Evolutionary conservation across 2,329 filamentous ascomycete species (phyloP), one percentile per base, ranked within the genome.

Genomic region (Diaporthe vaccinii): DNA sequence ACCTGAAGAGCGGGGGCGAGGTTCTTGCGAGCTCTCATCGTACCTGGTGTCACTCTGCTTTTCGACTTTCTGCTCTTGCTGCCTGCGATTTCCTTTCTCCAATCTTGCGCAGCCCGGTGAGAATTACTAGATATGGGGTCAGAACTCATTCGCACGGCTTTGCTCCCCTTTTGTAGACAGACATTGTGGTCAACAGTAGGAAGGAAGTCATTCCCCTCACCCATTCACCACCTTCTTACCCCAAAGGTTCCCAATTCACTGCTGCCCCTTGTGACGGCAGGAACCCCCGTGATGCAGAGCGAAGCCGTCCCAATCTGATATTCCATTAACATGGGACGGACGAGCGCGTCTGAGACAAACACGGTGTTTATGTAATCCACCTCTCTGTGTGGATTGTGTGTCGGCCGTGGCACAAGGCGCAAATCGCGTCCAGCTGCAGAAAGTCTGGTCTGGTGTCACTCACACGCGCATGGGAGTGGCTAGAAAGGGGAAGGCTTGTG

Each of bases 181-280:
- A 3, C 10, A 7, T 31, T 41, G 58, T 61, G 36, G 22, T 61
- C 36, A 61, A 41, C 22, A 25, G 36, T 9, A 41, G n/a, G 4
- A 41, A 25, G 36, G 7, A 41, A 17, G 15, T 39, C 22, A 25
- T 41, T n/a, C 58, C 34, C 57, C 34, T 61, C 58, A 61, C 36
- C 36, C 53, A 55, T 15, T 61, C 12, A 41, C 22, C 58, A 41
- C 58, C 58, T 61, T 39, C 0, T n/a, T n/a, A n/a, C n/a, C 57
- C 22, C 57, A 22, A 39, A 39, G n/a, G 7, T 41, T 14, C 58
- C 58, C 36, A 61, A 41, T 17, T 61, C 36, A 25, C 58, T 61
- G 36, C 58, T 61, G n/a, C n/a, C 58, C 34, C 55, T 22, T 59
- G 57, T 59, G 57, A 59, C 57, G 57, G 34, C 57, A 59, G 58